Evolutionary conservation across 192 early-diverging fungal species (phyloP), one percentile per base, ranked within the genome.

Genomic region (Coemansia sp.): DNA sequence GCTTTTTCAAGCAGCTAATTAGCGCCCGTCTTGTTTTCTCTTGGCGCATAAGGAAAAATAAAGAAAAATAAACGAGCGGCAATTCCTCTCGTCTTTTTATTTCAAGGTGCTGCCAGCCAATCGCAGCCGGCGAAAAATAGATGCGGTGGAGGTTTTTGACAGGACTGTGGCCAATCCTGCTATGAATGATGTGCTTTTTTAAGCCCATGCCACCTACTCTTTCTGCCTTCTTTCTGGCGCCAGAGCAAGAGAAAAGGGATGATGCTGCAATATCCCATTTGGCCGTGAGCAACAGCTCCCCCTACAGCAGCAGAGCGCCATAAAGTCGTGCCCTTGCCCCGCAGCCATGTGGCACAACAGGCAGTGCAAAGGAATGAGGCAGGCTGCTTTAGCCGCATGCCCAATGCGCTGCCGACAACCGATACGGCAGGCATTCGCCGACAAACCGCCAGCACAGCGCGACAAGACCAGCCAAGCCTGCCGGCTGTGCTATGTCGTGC

Each of bases 111-210:
- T 23, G 34, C n/a, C 55, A 58, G 63, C 63, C 63, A 65, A 53
- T 58, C 39, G 45, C 32, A 55, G 25, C 16, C 16, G 4, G 11
- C 32, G 27, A 22, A 39, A 62, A 61, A 62, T 30, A 47, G 18
- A 47, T 30, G 54, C 19, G 64, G 74, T 76, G 74, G 74, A 76
- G 35, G 68, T 71, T 76, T 76, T 35, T 28, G 4, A 70, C 30
- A 67, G 74, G 73, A 27, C 19, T 23, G 22, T 58, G 50, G 50
- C 50, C 23, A 22, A 22, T n/a, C n/a, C n/a, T n/a, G n/a, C n/a
- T n/a, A n/a, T n/a, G n/a, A n/a, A n/a, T n/a, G n/a, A n/a, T n/a
- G n/a, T n/a, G n/a, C n/a, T n/a, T n/a, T n/a, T n/a, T n/a, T n/a
- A n/a, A n/a, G n/a, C n/a, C n/a, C n/a, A n/a, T n/a, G n/a, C n/a